phyloP scores from a whole-genome alignment of 176 grass and related monocot species.

The Tillandsia leiboldiana region DNA sequence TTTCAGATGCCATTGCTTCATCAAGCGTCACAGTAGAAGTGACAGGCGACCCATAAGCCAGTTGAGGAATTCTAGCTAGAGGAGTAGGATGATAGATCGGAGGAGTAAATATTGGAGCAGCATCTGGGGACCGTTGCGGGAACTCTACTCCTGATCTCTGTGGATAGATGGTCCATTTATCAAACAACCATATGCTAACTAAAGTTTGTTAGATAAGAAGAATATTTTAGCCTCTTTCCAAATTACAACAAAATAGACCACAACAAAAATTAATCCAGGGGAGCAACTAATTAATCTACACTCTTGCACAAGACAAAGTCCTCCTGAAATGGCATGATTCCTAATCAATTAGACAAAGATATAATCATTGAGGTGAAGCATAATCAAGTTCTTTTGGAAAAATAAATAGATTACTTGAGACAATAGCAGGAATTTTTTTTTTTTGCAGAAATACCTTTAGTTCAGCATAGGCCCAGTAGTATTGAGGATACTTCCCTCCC shows the following conservation, averaged over 20 bases:
- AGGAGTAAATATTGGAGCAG: slow-evolving; percentile 58
- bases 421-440: not conserved
- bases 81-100: slow-evolving; percentile 22
- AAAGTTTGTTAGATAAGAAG: not conserved
- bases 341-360: too few species aligned
- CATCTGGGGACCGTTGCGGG: slow-evolving; percentile 43
- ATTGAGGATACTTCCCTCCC: slow-evolving; percentile 62
- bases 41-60: slow-evolving; percentile 36
- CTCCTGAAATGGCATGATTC: too few species aligned
- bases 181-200: slow-evolving; percentile 1
- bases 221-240: not conserved
- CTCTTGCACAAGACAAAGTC: too few species aligned
- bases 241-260: not conserved
- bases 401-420: not conserved
- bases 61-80: slow-evolving; percentile 21
- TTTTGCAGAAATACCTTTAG: slow-evolving; percentile 38
- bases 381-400: not conserved
- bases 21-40: slow-evolving; percentile 54
- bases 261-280: too few species aligned
- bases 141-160: slow-evolving; percentile 67
- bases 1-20: slow-evolving; percentile 64
- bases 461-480: slow-evolving; percentile 73
- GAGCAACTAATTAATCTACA: too few species aligned
- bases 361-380: too few species aligned
- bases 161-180: slow-evolving; percentile 10